Evolutionary conservation across 2,329 filamentous ascomycete species (phyloP).

Genomic region (Calonectria multiphialidica): DNA sequence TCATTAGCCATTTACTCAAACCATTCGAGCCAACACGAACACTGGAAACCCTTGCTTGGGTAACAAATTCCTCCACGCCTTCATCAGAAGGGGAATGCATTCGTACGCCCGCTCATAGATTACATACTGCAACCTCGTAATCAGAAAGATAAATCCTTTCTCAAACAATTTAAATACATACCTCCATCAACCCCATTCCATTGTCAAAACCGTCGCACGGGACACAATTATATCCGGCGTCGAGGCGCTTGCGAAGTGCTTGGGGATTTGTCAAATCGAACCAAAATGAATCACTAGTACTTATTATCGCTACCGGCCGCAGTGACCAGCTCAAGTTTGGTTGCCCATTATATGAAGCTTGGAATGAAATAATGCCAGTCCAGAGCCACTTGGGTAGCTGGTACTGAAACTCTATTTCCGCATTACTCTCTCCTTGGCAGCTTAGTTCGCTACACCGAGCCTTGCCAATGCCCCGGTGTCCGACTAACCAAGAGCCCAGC

Average conservation of each 20-base stretch:
- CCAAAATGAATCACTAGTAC: fast-evolving
- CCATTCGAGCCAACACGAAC: background rate
- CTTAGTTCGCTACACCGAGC: background rate
- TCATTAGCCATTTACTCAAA: background rate
- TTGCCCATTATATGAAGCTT: background rate
- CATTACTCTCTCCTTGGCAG: background rate
- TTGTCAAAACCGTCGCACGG: fast-evolving
- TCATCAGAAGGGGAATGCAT: background rate
- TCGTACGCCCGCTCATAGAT: fast-evolving
- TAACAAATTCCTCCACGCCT: constrained; percentile 28
- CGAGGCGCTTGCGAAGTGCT: background rate
- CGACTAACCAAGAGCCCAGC: background rate
- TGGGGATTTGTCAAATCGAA: fast-evolving
- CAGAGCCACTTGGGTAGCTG: constrained; percentile 29
- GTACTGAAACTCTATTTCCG: constrained; percentile 7
- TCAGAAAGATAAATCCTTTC: fast-evolving
- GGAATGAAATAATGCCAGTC: background rate
- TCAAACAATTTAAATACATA: background rate
- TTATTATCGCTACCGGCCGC: background rate
- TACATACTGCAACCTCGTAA: background rate
- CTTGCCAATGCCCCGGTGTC: background rate
- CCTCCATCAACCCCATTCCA: fast-evolving
- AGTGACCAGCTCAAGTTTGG: background rate
- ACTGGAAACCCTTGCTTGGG: constrained; percentile 17
- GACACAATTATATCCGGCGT: background rate